These are phyloP conservation scores for Schwanniomyces vanrijiae DNA, from an alignment of 805 yeast species.

Conservation along the genomic window DNA sequence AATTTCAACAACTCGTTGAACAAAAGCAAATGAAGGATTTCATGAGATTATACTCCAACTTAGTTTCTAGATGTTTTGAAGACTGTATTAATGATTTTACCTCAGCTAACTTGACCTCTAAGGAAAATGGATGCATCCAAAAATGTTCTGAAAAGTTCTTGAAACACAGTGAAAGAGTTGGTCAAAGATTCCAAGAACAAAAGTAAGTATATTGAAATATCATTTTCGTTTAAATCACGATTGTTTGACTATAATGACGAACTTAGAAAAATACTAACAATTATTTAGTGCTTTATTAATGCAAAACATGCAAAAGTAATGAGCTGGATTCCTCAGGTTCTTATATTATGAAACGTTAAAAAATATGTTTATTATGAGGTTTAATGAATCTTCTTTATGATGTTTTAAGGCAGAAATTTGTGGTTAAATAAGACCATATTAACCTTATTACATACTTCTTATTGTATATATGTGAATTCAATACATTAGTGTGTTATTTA, in stretches of 20 bases:
- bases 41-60: constrained; percentile 93
- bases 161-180: constrained; percentile 97
- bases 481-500: constrained; percentile 1
- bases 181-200: constrained; percentile 98
- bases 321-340: constrained; percentile 3
- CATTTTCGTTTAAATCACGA: too few relatives aligned
- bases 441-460: not conserved
- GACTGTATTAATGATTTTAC: constrained; percentile 99
- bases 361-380: not conserved
- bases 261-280: constrained; percentile 33
- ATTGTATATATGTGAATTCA: constrained; percentile 6
- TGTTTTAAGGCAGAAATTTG: not conserved
- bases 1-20: constrained; percentile 92
- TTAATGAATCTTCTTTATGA: constrained; percentile 4
- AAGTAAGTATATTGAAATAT: constrained; percentile 44
- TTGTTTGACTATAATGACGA: too few relatives aligned
- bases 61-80: constrained; percentile 94
- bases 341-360: constrained; percentile 1
- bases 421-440: not conserved
- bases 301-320: constrained; percentile 55
- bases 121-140: constrained; percentile 82
- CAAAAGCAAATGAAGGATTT: constrained; percentile 98
- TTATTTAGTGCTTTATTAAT: constrained; percentile 56
- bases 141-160: constrained; percentile 96
- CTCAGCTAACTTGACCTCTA: constrained; percentile 77